Evolutionary conservation across 2,329 filamentous ascomycete species (phyloP).

Genomic region (Cladosporium austrohemisphaericum): DNA sequence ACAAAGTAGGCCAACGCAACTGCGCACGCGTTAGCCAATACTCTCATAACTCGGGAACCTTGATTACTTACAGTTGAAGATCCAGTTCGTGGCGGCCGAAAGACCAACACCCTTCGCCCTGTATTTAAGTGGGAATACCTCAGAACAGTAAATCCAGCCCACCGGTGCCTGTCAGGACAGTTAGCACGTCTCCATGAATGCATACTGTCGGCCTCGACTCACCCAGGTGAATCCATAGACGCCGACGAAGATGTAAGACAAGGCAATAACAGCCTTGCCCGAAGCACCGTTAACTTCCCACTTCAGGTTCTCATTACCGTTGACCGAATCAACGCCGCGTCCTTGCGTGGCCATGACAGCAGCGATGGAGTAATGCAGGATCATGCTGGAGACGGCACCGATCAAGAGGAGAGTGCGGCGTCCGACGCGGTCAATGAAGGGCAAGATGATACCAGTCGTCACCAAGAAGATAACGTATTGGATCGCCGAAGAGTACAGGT

Average conservation of each 20-base stretch:
- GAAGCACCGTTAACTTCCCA: conserved; percentile 39
- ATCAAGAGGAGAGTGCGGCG: conserved; percentile 64
- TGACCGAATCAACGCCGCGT: conserved; percentile 34
- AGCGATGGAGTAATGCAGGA: conserved; percentile 60
- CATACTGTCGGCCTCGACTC: not conserved
- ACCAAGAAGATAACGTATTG: conserved; percentile 76
- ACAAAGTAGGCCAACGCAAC: conserved; percentile 55
- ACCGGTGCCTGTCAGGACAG: conserved; percentile 46
- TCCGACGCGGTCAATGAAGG: conserved; percentile 73
- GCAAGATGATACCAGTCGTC: conserved; percentile 71
- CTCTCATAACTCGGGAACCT: conserved; percentile 38
- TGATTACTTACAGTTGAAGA: conserved; percentile 50
- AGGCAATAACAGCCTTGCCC: conserved; percentile 56
- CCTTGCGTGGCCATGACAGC: conserved; percentile 57
- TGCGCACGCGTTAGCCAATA: conserved; percentile 46
- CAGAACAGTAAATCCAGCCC: conserved; percentile 62
- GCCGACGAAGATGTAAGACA: conserved; percentile 71
- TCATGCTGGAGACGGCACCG: conserved; percentile 61
- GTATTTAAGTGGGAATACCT: conserved; percentile 56
- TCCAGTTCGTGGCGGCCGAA: conserved; percentile 60
- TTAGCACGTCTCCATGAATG: too few species aligned
- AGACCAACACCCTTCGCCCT: conserved; percentile 62
- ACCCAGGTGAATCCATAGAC: conserved; percentile 62
- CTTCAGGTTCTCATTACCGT: conserved; percentile 40
- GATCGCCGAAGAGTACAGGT: conserved; percentile 64